Percentiles rank a stretch among this genome's conserved stretches.
Conservation (phyloP, 1,139 yeast species). For the Suhomyces ambrosiae region DNA sequence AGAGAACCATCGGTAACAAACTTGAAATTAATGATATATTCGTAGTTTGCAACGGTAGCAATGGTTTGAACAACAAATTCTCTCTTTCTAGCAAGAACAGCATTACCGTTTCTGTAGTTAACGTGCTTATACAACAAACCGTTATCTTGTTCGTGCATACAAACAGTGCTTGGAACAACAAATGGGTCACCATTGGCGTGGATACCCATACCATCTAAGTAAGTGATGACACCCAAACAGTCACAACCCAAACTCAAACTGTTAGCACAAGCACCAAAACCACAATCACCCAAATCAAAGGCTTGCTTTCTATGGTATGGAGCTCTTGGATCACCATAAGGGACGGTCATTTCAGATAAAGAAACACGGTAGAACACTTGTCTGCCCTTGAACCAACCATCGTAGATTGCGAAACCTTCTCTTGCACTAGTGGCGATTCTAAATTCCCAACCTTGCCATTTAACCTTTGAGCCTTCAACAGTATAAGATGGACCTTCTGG, state of each 20-base stretch:
- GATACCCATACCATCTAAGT: conserved; percentile 67
- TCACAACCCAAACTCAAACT: conserved; percentile 80
- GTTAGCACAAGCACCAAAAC: conserved; percentile 82
- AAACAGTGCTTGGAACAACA: conserved; percentile 70
- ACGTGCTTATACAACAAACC: conserved; percentile 83
- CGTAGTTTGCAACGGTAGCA: conserved; percentile 90
- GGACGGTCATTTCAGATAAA: conserved; percentile 88
- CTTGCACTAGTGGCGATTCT: conserved; percentile 73
- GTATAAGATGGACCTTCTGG: conserved; percentile 86
- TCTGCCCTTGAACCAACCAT: conserved; percentile 79
- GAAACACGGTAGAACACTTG: conserved; percentile 77
- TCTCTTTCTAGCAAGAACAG: conserved; percentile 83
- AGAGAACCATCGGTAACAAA: conserved; percentile 84
- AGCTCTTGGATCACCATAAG: conserved; percentile 88
- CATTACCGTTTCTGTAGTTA: conserved; percentile 73
- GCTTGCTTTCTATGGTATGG: conserved; percentile 93
- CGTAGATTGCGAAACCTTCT: conserved; percentile 83
- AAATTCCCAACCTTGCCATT: conserved; percentile 93
- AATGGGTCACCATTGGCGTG: conserved; percentile 66
- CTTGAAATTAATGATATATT: conserved; percentile 75
- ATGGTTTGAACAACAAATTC: conserved; percentile 83
- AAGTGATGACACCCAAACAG: conserved; percentile 84
- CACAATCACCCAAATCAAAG: conserved; percentile 89
- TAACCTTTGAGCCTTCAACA: conserved; percentile 62
- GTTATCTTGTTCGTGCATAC: conserved; percentile 88